phyloP scores from a whole-genome alignment of 2,329 filamentous ascomycete species.

The Hortaea werneckii region DNA sequence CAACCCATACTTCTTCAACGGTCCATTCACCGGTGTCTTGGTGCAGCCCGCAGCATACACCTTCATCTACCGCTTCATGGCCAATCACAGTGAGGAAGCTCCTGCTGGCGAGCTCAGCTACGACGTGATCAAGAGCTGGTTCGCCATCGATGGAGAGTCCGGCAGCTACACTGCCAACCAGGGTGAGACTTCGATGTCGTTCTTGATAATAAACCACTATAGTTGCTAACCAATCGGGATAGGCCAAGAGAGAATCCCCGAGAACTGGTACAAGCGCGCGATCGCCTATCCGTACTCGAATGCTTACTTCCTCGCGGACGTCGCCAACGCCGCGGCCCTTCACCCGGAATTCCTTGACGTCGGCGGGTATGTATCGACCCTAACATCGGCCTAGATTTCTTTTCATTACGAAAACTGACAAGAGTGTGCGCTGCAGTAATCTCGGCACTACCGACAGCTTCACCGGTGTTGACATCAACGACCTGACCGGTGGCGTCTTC shows the following conservation, averaged over 20 bases:
- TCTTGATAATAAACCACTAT: too few relatives aligned
- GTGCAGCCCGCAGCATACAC: slow-evolving; percentile 24
- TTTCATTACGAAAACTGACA: not conserved
- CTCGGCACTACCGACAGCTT: slow-evolving; percentile 18
- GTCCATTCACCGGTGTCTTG: slow-evolving; percentile 18
- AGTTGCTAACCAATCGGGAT: not conserved
- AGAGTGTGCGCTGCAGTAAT: slow-evolving; percentile 9
- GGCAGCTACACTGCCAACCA: slow-evolving; percentile 9
- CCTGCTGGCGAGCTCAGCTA: slow-evolving; percentile 28
- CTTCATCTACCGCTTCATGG: slow-evolving; percentile 30
- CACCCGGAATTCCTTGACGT: slow-evolving; percentile 22
- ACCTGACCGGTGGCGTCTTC: slow-evolving; percentile 32
- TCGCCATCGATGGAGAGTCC: slow-evolving; percentile 24
- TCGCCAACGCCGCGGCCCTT: slow-evolving; percentile 11
- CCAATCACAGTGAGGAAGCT: slow-evolving; percentile 29
- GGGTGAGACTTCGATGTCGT: too few relatives aligned
- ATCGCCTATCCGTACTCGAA: slow-evolving; percentile 22
- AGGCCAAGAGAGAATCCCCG: slow-evolving; percentile 15
- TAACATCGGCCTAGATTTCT: too few relatives aligned
- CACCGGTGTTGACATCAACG: slow-evolving; percentile 21
- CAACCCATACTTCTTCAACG: slow-evolving; percentile 18
- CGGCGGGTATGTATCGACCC: slow-evolving; percentile 9
- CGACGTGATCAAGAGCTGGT: slow-evolving; percentile 31
- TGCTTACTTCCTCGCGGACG: slow-evolving; percentile 19
- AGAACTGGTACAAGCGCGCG: slow-evolving; percentile 23